Base-by-base conservation (phyloP, 192 early-diverging fungal species). In the Backusella macrospora region DNA sequence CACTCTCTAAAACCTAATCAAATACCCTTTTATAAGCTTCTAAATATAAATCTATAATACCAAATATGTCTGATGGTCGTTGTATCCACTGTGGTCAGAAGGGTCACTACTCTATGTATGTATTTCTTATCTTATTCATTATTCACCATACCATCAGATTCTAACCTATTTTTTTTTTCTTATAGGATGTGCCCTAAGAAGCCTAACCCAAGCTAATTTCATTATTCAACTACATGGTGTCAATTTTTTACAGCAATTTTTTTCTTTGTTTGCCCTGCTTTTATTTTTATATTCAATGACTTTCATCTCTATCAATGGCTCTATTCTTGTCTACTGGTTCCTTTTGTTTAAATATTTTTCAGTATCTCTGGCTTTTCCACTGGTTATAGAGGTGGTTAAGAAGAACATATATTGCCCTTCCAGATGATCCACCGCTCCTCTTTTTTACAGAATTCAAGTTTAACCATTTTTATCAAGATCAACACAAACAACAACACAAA, bases 161-260 rank as follows among this genome's bases (percentile, higher is more conserved):
- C 29, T 63, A 37, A 68, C 43, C 43, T 49, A 14, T 72, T 16
- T 15, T 29, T 67, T 34, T 73, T 18, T 49, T 65, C 26, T 34
- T 68, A 26, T 63, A 75, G 73, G 73, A 75, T 75, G 73, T 75
- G 73, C 67, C 73, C 73, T 37, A 75, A 75, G 67, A 75, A 75
- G 38, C 73, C 73, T 29, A 75, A 49, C 34, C n/a, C 73, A 37
- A 65, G 46, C 10, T 42, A 69, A 69, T 48, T 59, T 12, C 26
- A 26, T 34, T 34, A 18, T 26, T 26, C n/a, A 59, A 23, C 2
- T 23, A 59, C 13, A 52, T 18, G 5, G 52, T 59, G 52, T 59
- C 21, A 59, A 59, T 23, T 23, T 55, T 34, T 34, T 34, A 34
- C 29, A 34, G 29, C 29, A 34, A 34, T 34, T 34, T 34, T 34